Base-by-base conservation (phyloP, 495 filamentous ascomycete genomes). In the Neurospora africana region DNA sequence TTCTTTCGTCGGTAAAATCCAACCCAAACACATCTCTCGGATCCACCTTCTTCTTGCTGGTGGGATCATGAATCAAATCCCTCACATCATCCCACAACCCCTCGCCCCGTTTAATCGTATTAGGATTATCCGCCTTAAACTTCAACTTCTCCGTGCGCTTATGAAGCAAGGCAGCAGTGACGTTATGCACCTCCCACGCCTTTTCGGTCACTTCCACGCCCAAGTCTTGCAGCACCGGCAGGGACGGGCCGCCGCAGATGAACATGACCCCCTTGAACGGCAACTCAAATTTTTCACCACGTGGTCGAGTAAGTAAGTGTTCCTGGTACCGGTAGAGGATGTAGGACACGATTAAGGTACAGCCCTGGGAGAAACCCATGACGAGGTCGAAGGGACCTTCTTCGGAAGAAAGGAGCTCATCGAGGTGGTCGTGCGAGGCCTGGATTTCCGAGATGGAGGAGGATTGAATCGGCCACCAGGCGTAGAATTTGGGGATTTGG, bases 231-330 rank as follows among this genome's bases (percentile, higher is more conserved):
- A 90, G 76, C n/a, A 84, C 79, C 0, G 71, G 67, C 30, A 89
- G 78, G 11, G 86, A 81, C 3, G 87, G 70, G 5, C 84, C 84
- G 30, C 88, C 87, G 74, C 87, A 88, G 70, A 90, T 80, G 75
- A 91, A 91, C 36, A 91, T 80, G 8, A 86, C 89, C 2, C 84
- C 83, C 74, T 85, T 85, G 82, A 91, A 91, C 0, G 86, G 87
- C 2, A 84, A 82, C 0, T 65, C 53, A 4, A 65, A 65, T 19
- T 65, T 58, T 9, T 58, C 47, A 3, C 21, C 47, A 4, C 10
- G 0, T 3, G 47, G 21, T 27, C 10, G 76, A 72, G 17, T 76
- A 58, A 9, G 76, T 53, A 15, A 78, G 76, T 6, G 72, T 70
- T 82, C 79, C 72, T 75, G 75, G 68, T 77, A 75, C n/a, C 81